Evolutionary conservation across 2,329 filamentous ascomycete species (phyloP).

Genomic region (Penicillium sp.): DNA sequence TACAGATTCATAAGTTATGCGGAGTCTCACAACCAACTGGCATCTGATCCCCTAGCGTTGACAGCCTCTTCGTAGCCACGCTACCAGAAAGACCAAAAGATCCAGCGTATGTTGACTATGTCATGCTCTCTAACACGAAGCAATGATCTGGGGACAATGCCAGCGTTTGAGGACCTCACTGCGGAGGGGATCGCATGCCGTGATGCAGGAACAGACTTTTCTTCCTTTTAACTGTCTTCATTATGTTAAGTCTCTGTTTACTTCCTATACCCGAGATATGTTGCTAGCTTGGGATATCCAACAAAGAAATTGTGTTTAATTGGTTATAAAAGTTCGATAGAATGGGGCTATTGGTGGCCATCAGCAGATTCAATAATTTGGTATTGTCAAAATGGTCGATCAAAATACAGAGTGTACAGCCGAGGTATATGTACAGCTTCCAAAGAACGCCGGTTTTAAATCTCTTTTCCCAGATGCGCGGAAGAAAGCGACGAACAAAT

Average conservation of each 20-base stretch:
- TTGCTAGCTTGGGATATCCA: not conserved
- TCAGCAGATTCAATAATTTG: not conserved
- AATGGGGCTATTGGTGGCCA: not conserved
- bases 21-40: too few relatives aligned
- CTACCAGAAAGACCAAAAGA: too few relatives aligned
- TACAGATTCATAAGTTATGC: too few relatives aligned
- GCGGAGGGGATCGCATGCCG: too few relatives aligned
- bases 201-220: too few relatives aligned
- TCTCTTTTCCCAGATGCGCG: constrained; percentile 1
- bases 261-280: not conserved
- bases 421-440: constrained; percentile 5
- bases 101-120: too few relatives aligned
- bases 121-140: too few relatives aligned
- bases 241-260: not conserved
- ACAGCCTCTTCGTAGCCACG: too few relatives aligned
- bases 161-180: too few relatives aligned
- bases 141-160: too few relatives aligned
- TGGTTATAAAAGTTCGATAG: not conserved
- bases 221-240: too few relatives aligned
- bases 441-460: not conserved
- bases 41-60: too few relatives aligned
- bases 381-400: not conserved
- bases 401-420: not conserved
- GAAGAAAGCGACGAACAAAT: not conserved
- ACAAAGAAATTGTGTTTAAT: not conserved